phyloP scores from a whole-genome alignment of 139 green algal genomes.

The Volvox reticuliferus region DNA sequence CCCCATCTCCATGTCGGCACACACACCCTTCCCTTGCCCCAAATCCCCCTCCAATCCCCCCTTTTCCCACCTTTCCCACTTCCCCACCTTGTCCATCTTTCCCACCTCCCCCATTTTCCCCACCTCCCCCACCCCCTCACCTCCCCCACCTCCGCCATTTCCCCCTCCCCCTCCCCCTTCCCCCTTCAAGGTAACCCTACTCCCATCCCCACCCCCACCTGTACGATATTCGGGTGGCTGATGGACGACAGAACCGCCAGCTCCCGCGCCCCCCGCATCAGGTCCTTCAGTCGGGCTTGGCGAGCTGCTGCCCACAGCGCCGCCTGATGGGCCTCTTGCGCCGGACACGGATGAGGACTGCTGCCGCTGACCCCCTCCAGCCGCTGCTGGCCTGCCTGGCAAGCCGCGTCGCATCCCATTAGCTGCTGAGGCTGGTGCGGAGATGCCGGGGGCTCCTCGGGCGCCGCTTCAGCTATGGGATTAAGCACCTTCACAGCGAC shows the following conservation, averaged over 20 bases:
- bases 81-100: too few species aligned
- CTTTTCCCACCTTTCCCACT: too few species aligned
- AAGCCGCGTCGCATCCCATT: background rate
- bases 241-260: conserved; percentile 30
- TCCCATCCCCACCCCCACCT: background rate
- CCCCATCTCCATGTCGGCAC: too few species aligned
- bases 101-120: too few species aligned
- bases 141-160: too few species aligned
- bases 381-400: background rate
- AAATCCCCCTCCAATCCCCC: too few species aligned
- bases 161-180: background rate
- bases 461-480: background rate
- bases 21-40: too few species aligned
- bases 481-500: background rate
- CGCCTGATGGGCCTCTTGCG: background rate
- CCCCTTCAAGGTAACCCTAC: background rate
- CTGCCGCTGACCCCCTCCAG: background rate
- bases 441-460: background rate
- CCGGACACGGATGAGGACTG: background rate
- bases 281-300: background rate
- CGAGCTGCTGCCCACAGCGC: background rate
- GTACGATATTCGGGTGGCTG: conserved; percentile 29
- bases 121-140: too few species aligned
- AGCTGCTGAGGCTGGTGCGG: background rate
- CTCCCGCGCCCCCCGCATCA: conserved; percentile 15